Evolutionary conservation across 2,329 filamentous ascomycete genomes (phyloP).

Genomic region (Claviceps sorghi): DNA sequence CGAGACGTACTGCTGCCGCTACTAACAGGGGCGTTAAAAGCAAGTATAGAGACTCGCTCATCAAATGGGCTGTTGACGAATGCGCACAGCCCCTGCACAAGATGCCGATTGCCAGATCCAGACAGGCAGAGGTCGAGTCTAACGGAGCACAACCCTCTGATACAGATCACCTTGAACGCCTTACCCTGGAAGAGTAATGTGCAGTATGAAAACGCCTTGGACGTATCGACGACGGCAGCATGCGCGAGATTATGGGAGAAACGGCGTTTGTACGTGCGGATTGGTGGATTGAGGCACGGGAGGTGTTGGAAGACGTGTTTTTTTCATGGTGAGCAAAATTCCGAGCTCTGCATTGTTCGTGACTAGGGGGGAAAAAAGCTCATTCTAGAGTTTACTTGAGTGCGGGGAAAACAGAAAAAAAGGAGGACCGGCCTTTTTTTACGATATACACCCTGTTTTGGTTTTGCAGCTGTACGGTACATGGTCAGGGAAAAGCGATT

Average conservation of each 20-base stretch:
- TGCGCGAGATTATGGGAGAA: background rate
- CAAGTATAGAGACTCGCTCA: too few species aligned
- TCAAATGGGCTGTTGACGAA: too few species aligned
- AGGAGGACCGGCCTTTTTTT: too few species aligned
- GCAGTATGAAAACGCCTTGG: background rate
- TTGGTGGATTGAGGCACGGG: background rate
- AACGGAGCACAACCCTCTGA: conserved; percentile 15
- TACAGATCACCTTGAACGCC: conserved; percentile 47
- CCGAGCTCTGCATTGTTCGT: background rate
- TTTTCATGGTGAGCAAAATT: background rate
- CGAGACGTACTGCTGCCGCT: too few species aligned
- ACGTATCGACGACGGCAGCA: background rate
- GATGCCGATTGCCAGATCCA: background rate
- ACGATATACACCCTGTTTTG: too few species aligned
- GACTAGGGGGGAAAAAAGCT: background rate
- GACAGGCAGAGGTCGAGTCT: background rate
- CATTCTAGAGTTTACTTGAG: too few species aligned
- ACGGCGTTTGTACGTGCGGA: background rate
- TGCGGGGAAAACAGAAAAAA: too few species aligned
- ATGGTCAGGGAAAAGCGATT: too few species aligned
- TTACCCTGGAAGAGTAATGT: conserved; percentile 30
- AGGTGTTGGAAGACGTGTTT: background rate
- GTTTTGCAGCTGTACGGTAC: too few species aligned
- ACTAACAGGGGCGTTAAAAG: too few species aligned
- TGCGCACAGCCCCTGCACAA: too few species aligned